Percentiles rank a stretch among this genome's conserved stretches.
Evolutionary conservation across 2,329 filamentous ascomycete genomes (phyloP).

Genomic region (Zalaria sp.): DNA sequence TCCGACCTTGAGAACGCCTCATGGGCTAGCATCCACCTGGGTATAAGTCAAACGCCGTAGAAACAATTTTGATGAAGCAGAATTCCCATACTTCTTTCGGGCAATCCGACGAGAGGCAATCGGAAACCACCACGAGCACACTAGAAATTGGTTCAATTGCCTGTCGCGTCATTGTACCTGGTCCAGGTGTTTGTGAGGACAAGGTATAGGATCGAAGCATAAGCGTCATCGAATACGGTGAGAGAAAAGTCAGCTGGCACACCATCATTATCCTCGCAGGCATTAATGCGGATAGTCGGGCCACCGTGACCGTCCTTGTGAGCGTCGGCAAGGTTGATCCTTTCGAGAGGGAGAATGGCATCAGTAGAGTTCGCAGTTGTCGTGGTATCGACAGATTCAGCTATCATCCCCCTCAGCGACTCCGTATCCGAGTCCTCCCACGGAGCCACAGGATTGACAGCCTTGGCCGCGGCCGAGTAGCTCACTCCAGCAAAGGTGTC

Average conservation of each 20-base stretch:
- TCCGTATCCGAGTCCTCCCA: not conserved
- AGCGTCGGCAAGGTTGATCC: not conserved
- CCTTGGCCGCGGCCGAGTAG: not conserved
- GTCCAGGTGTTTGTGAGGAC: conserved; percentile 56
- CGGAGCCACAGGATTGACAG: not conserved
- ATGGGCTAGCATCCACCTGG: too few species aligned
- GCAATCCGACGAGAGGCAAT: too few species aligned
- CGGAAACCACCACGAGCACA: too few species aligned
- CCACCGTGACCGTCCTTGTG: not conserved
- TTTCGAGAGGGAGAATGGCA: not conserved
- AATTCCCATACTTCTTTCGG: too few species aligned
- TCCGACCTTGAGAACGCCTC: too few species aligned
- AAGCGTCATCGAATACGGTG: conserved; percentile 43
- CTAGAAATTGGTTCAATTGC: too few species aligned
- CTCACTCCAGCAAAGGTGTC: conserved; percentile 34
- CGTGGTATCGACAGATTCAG: not conserved
- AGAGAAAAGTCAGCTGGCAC: not conserved
- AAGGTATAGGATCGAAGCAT: conserved; percentile 49
- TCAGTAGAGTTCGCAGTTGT: not conserved
- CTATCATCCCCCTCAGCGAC: not conserved
- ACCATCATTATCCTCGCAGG: not conserved
- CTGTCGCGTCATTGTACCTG: not conserved
- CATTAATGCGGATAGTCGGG: not conserved
- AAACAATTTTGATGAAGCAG: too few species aligned
- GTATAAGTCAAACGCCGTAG: too few species aligned